Base-by-base conservation (phyloP, 768 basidiomycete species). In the Daedalea quercina region DNA sequence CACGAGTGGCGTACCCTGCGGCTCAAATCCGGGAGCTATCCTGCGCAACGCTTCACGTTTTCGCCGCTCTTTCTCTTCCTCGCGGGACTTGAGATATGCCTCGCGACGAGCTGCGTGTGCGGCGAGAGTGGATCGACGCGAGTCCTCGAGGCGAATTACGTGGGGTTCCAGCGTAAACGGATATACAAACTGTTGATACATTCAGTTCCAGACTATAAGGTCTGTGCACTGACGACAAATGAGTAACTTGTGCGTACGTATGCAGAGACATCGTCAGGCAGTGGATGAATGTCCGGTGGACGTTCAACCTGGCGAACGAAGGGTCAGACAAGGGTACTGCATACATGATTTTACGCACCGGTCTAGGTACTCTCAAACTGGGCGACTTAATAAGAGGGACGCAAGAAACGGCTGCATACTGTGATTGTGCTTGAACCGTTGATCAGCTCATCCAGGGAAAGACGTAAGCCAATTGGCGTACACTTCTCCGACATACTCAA, bases 161-260 rank as follows among this genome's bases (percentile, higher is more conserved):
- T 95, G 94, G 0, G 84, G 80, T 63, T 98, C 95, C 48, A 98
- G 79, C 2, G 93, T 87, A 74, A 92, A 97, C 1, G 95, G 94
- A 63, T 97, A 98, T 41, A 90, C 95, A 62, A 97, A 96, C 94
- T 98, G 65, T 40, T 31, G 28, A 31, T n/a, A n/a, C n/a, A n/a
- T n/a, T n/a, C n/a, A n/a, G n/a, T n/a, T n/a, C n/a, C n/a, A n/a
- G n/a, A n/a, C n/a, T n/a, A n/a, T n/a, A n/a, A n/a, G n/a, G n/a
- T n/a, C n/a, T n/a, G n/a, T n/a, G n/a, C n/a, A n/a, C n/a, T n/a
- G n/a, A n/a, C n/a, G n/a, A n/a, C n/a, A n/a, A n/a, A n/a, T n/a
- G n/a, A n/a, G n/a, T n/a, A n/a, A n/a, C n/a, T 17, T 40, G 22
- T 6, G 67, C 82, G 61, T 59, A 94, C 95, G 65, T 98, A 98